Base-by-base conservation (phyloP, 1,139 yeast species). In the Lodderomyces orthopsilosis region DNA sequence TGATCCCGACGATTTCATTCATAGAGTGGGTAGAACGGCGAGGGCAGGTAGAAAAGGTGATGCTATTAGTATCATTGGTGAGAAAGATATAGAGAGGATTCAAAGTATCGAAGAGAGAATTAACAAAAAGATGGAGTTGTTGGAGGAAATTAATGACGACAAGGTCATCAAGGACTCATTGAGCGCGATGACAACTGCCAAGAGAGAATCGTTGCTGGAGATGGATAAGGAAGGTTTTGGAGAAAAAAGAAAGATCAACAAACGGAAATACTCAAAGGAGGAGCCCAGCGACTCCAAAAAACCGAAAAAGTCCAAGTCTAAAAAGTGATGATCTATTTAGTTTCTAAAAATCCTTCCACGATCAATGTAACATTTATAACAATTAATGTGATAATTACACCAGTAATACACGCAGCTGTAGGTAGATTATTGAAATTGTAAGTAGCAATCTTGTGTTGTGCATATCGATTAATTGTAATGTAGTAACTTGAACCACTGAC, bases 21-120 rank as follows among this genome's bases (percentile, higher is more conserved):
- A 93, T 67, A 75, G 99, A 62, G 96, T 91, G n/a, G 99, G 99
- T 75, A 89, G 99, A 81, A 93, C 98, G 15, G 99, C 98, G n/a
- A 86, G 99, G 76, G 98, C 98, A 3, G 98, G 98, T 5, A 75
- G 95, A 56, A 69, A 71, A 43, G 78, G 78, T 52, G 70, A 68
- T 43, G 66, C 77, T 4, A 62, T 73, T 3, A 80, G 94, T 12
- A 75, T 93, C 47, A 85, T 93, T 5, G 80, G 95, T 1, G 96
- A 91, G 55, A 81, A 85, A 47, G 98, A 93, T 57, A 84, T 93
- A 14, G 77, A 74, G 22, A 75, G 98, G 55, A 77, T 93, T 9
- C 79, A 87, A 51, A 83, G 93, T 7, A 93, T 93, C 44, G 99
- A 93, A 62, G 87, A 79, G 45, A 77, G 97, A 51, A 85, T 89